phyloP scores from a whole-genome alignment of 2,329 filamentous ascomycete species.

The Epichloe gansuensis region DNA sequence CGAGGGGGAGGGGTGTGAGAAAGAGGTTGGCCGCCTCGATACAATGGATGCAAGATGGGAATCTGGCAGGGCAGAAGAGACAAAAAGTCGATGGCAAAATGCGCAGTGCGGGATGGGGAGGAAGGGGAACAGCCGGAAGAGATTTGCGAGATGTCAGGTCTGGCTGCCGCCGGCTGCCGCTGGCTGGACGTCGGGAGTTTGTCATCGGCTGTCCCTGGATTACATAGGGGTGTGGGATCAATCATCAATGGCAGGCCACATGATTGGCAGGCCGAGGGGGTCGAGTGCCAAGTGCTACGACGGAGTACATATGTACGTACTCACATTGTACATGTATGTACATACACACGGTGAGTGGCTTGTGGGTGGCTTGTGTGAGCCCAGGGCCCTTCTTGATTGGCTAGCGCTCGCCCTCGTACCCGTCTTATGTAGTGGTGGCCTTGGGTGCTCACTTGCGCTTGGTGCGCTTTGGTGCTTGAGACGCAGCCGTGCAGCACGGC shows the following conservation, averaged over 20 bases:
- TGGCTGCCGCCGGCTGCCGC: neutral
- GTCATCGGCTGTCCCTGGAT: neutral
- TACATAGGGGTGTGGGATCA: conserved; percentile 11
- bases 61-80: conserved; percentile 12
- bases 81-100: conserved; percentile 2
- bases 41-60: conserved; percentile 7
- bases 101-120: neutral
- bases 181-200: conserved; percentile 2
- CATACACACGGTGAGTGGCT: conserved; percentile 6
- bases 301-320: neutral
- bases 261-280: conserved; percentile 19
- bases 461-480: neutral
- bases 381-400: neutral
- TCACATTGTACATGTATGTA: no score
- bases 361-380: conserved; percentile 8
- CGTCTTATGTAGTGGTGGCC: neutral
- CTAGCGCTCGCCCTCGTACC: neutral
- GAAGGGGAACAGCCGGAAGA: neutral
- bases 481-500: conserved; percentile 2
- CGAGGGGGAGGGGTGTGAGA: neutral
- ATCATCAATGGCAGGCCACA: conserved; percentile 15
- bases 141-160: conserved; percentile 14
- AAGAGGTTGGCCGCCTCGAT: conserved; percentile 7
- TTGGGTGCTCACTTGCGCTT: no score
- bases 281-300: neutral